Evolutionary conservation across 2,329 filamentous ascomycete genomes (phyloP), one percentile per base, ranked within the genome.

Genomic region (Colletotrichum cuscutae): DNA sequence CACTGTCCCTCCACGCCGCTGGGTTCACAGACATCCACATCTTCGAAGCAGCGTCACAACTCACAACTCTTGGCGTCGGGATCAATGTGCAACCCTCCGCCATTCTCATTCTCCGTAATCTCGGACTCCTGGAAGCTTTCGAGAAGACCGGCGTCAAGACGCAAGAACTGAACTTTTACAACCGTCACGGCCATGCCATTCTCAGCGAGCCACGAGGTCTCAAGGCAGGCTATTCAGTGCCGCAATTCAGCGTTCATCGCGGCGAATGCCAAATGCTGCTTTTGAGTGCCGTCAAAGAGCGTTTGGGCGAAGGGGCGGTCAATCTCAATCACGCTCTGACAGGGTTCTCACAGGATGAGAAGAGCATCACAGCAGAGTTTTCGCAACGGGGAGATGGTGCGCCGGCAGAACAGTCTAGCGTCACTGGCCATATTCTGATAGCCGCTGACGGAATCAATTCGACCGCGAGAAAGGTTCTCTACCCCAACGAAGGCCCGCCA

Each of bases 401-500:
- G 56, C 62, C 56, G 1, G 68, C 68, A 8, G 54, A 22, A 1
- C 62, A 60, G 42, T 53, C 68, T 2, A 59, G 24, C 15, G 62
- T 66, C 12, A 61, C 62, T 9, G 68, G 62, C 6, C 54, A 71
- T 32, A 26, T 72, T 2, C 46, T 72, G 9, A 64, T 72, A 30
- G 70, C 65, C 22, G 65, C 70, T 28, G 70, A 72, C 56, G 70
- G 70, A 2, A 72, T 72, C 65, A 69, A 72, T 35, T 72, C 70
- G 1, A 70, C 65, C 7, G 70, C 70, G 12, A 35, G 59, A n/a
- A 37, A 11, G 32, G 32, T 71, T 1, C 32, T 71, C 19, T 71
- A 66, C 56, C 68, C 68, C 9, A 26, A 60, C 32, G 68, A 71
- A 35, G 68, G 62, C 19, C 62, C 68, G 7, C 68, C 68, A 6